Conservation (phyloP, 208 protist genomes). For the Phytomonas sp. region DNA sequence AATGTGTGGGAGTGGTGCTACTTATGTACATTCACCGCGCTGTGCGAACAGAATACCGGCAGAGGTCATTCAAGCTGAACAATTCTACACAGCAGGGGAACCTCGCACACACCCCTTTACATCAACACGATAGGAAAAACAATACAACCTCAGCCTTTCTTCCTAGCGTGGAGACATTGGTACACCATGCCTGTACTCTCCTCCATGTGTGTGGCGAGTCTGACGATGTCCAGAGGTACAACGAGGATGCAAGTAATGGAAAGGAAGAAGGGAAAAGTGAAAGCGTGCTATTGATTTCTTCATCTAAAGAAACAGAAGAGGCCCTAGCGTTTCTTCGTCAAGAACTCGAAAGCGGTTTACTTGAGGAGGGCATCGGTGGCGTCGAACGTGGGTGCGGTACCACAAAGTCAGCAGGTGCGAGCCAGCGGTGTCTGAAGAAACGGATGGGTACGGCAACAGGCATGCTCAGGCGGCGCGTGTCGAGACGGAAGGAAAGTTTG, state of each 20-base stretch:
- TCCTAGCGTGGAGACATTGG: not conserved
- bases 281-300: not conserved
- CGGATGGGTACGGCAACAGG: not conserved
- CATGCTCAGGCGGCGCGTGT: not conserved
- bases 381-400: not conserved
- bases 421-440: not conserved
- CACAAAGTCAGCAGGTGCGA: not conserved
- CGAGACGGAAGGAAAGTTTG: not conserved
- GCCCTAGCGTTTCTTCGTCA: slow-evolving; percentile 13
- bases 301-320: not conserved
- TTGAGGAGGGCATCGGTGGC: not conserved
- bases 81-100: not conserved
- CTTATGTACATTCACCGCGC: slow-evolving; percentile 28
- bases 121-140: not conserved
- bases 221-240: not conserved
- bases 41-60: slow-evolving; percentile 33
- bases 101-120: slow-evolving; percentile 9
- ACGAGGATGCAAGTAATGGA: not conserved
- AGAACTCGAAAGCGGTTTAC: slow-evolving; percentile 12
- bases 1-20: slow-evolving; percentile 40
- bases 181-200: not conserved
- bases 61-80: slow-evolving; percentile 24
- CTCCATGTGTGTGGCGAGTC: not conserved
- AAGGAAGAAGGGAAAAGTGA: not conserved
- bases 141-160: not conserved